Conservation (phyloP, 2,329 filamentous ascomycete species). For the Scytalidium lignicola region DNA sequence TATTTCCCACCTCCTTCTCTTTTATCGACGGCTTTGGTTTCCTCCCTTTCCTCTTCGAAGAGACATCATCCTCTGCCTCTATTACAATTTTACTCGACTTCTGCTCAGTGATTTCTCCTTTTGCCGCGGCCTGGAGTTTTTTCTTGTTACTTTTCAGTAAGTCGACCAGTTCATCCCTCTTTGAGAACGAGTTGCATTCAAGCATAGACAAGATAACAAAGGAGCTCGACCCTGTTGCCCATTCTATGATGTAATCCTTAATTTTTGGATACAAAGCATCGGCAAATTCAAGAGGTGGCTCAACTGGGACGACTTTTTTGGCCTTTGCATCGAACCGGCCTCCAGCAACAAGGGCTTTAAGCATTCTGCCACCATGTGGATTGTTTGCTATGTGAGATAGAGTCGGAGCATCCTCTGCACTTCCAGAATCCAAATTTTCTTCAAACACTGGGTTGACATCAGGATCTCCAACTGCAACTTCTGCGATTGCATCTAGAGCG, state of each 20-base stretch:
- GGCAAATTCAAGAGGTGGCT: constrained; percentile 76
- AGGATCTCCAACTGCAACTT: constrained; percentile 54
- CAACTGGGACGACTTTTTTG: constrained; percentile 64
- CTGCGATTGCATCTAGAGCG: constrained; percentile 67
- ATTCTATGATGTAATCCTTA: constrained; percentile 66
- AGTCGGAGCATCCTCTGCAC: constrained; percentile 8
- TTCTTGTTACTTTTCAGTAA: constrained; percentile 70
- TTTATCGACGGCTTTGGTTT: constrained; percentile 39
- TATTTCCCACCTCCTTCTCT: constrained; percentile 49
- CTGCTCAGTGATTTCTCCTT: constrained; percentile 50
- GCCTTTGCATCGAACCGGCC: constrained; percentile 75
- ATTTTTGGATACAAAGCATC: constrained; percentile 78
- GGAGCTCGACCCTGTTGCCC: constrained; percentile 81
- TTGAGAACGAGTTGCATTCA: constrained; percentile 67
- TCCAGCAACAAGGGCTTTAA: constrained; percentile 86
- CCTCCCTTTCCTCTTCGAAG: constrained; percentile 33
- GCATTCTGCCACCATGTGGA: constrained; percentile 68
- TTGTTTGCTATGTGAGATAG: constrained; percentile 53
- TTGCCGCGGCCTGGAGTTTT: constrained; percentile 62
- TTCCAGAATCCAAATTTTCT: constrained; percentile 29
- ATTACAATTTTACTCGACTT: constrained; percentile 39
- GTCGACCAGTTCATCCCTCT: constrained; percentile 62
- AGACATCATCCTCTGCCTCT: constrained; percentile 39
- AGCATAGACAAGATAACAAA: constrained; percentile 81
- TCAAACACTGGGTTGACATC: constrained; percentile 27